phyloP scores from a whole-genome alignment of 2,329 filamentous ascomycete species.

The Helicocarpus griseus region DNA sequence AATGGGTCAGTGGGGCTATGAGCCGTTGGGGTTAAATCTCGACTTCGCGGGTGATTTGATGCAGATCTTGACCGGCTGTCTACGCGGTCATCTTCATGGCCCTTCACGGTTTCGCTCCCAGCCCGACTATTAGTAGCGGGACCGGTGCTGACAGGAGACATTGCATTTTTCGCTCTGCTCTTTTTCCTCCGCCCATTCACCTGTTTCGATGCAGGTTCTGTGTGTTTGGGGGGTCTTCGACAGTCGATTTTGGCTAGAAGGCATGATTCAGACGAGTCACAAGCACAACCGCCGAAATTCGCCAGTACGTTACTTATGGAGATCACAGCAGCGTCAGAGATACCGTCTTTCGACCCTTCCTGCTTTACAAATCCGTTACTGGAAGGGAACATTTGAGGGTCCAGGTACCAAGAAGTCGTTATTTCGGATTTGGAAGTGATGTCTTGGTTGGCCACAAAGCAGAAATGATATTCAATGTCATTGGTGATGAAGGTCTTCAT shows the following conservation, averaged over 20 bases:
- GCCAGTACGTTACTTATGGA: constrained; percentile 40
- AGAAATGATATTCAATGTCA: constrained; percentile 77
- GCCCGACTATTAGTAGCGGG: constrained; percentile 47
- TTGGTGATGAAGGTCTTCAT: constrained; percentile 78
- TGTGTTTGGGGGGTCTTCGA: constrained; percentile 25
- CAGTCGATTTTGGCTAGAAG: constrained; percentile 36
- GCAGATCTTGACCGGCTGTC: constrained; percentile 50
- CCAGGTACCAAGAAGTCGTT: constrained; percentile 41
- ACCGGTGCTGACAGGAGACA: constrained; percentile 46
- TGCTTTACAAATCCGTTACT: constrained; percentile 32
- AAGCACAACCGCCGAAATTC: constrained; percentile 42
- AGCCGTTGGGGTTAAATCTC: constrained; percentile 51
- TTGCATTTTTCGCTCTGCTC: constrained; percentile 34
- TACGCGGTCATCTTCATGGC: constrained; percentile 45
- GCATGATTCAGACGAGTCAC: constrained; percentile 29
- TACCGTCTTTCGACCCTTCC: constrained; percentile 27
- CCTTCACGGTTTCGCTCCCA: constrained; percentile 47
- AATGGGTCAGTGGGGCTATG: constrained; percentile 39
- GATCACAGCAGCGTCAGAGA: constrained; percentile 32
- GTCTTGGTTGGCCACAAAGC: constrained; percentile 72
- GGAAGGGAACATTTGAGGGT: constrained; percentile 29
- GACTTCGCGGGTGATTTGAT: constrained; percentile 48
- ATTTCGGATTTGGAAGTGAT: constrained; percentile 51
- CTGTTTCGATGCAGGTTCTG: constrained; percentile 30
- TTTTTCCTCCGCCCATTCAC: constrained; percentile 40